Conservation (phyloP, 108 stramenopile genomes). For the Skeletonema marinoi region DNA sequence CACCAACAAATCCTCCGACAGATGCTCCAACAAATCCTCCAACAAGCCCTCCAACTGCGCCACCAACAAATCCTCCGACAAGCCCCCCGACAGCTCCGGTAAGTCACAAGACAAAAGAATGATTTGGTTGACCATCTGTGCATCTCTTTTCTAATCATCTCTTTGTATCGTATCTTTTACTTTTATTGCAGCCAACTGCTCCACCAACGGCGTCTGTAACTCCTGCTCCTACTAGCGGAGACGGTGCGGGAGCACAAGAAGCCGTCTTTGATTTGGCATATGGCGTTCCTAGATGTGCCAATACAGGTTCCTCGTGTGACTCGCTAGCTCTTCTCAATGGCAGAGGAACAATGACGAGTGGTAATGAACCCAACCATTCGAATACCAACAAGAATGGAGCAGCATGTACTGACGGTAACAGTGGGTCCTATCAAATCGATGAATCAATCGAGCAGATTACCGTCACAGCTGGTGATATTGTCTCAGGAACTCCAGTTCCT, state of each 20-base stretch:
- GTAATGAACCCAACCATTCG: conserved; percentile 3
- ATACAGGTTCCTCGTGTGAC: conserved; percentile 1
- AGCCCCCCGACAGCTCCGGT: no score
- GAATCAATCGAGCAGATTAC: neutral
- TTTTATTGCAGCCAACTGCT: no score
- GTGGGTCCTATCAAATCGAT: conserved; percentile 9
- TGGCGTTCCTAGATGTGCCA: conserved; percentile 13
- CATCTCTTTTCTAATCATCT: no score
- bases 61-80: no score
- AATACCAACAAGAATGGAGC: conserved; percentile 6
- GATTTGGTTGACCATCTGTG: no score
- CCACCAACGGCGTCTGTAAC: no score
- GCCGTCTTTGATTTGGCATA: conserved; percentile 11
- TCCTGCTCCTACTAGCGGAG: neutral
- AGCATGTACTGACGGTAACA: conserved; percentile 17
- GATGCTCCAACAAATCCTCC: no score
- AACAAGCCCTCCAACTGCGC: no score
- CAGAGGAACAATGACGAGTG: conserved; percentile 6
- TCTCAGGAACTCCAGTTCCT: neutral
- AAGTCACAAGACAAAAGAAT: no score
- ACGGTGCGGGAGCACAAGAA: neutral
- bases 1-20: no score
- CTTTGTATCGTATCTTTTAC: no score
- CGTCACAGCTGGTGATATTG: neutral
- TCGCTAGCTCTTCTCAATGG: conserved; percentile 9